Evolutionary conservation across 345 rosid genomes (phyloP).

Genomic region (Streptanthus diversifolius): DNA sequence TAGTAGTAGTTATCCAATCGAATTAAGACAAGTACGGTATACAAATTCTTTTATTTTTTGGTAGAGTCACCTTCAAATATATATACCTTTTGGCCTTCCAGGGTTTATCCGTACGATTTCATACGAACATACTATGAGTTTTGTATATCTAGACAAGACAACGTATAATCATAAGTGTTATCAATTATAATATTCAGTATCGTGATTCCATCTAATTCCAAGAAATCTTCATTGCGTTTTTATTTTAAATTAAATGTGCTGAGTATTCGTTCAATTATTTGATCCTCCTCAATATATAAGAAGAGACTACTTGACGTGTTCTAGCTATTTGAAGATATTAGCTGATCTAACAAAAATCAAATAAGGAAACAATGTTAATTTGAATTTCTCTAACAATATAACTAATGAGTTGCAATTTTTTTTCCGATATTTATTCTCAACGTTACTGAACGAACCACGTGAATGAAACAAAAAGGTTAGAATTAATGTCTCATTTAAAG

Average conservation of each 20-base stretch:
- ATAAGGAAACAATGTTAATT: neutral
- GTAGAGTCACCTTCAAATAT: constrained; percentile 10
- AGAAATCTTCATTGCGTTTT: neutral
- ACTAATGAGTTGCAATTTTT: neutral
- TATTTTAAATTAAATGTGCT: neutral
- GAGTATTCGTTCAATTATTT: constrained; percentile 2
- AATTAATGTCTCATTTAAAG: constrained; percentile 24
- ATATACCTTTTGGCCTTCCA: neutral
- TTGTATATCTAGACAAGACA: neutral
- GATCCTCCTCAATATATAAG: neutral
- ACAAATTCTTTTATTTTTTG: neutral
- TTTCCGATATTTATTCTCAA: constrained; percentile 8
- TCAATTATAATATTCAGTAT: neutral
- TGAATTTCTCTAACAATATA: neutral
- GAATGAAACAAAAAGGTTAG: constrained; percentile 1
- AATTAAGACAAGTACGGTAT: constrained; percentile 6
- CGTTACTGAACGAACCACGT: constrained; percentile 26
- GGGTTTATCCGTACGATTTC: constrained; percentile 8
- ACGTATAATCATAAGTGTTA: neutral
- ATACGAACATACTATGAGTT: neutral
- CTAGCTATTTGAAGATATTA: neutral
- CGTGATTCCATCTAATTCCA: neutral
- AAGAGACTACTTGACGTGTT: neutral
- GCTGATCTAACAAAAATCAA: neutral
- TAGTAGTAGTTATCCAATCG: constrained; percentile 21